A percentile compares a stretch with the other conserved stretches of the same genome.
Evolutionary conservation across 495 filamentous ascomycete genomes (phyloP).

Genomic region (Thermochaetoides thermophila): DNA sequence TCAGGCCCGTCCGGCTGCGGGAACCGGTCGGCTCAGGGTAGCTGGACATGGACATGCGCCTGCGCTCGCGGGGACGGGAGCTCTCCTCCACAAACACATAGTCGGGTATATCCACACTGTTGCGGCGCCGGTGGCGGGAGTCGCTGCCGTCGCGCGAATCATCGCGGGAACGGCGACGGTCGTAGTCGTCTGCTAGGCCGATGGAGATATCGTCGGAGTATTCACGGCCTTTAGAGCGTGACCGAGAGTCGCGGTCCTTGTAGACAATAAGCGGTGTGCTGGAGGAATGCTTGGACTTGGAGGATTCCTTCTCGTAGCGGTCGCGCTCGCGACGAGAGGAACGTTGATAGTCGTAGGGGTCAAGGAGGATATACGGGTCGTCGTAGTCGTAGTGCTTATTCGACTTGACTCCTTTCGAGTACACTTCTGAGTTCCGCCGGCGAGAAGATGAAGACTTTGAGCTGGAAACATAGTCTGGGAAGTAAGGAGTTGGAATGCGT

Average conservation of each 20-base stretch:
- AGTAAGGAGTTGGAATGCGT: constrained; percentile 13
- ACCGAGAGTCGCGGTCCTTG: constrained; percentile 11
- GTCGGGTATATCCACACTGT: neutral
- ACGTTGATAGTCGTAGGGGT: constrained; percentile 2
- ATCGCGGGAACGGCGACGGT: constrained; percentile 12
- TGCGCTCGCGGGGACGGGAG: no score
- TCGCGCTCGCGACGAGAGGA: constrained; percentile 6
- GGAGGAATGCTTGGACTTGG: constrained; percentile 12
- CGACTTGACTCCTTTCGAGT: constrained; percentile 16
- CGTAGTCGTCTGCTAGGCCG: constrained; percentile 13
- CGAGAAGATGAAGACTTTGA: constrained; percentile 27
- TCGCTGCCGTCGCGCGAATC: neutral
- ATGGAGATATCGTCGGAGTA: constrained; percentile 9
- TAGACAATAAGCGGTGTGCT: constrained; percentile 16
- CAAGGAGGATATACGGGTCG: constrained; percentile 9
- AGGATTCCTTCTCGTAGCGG: constrained; percentile 3
- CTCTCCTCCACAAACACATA: no score
- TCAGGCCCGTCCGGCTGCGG: neutral
- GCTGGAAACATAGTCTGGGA: constrained; percentile 14
- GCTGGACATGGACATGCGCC: constrained; percentile 10
- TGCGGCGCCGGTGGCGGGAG: no score
- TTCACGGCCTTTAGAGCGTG: constrained; percentile 7
- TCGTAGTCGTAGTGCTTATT: constrained; percentile 13
- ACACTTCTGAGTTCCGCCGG: constrained; percentile 19
- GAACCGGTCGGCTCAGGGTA: constrained; percentile 5